Conservation (phyloP, 2,329 filamentous ascomycete genomes). For the Mycocentrospora acerina region DNA sequence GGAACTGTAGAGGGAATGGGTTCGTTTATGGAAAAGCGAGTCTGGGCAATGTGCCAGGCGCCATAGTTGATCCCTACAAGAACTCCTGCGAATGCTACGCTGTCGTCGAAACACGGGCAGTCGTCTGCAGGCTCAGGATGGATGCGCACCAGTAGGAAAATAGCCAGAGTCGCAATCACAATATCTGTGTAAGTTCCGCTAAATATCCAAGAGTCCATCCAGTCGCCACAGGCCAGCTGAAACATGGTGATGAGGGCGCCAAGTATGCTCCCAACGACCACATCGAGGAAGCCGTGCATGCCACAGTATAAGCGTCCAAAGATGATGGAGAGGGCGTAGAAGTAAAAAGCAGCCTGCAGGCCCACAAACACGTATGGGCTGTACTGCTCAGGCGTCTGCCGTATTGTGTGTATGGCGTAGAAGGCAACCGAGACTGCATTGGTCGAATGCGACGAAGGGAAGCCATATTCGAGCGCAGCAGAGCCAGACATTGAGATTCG, state of each 20-base stretch:
- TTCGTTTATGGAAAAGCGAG: conserved; percentile 53
- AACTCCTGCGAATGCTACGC: conserved; percentile 88
- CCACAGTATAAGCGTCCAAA: conserved; percentile 93
- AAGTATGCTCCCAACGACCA: conserved; percentile 75
- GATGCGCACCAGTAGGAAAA: conserved; percentile 78
- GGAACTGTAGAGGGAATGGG: conserved; percentile 62
- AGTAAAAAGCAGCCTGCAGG: conserved; percentile 72
- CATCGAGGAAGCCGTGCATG: conserved; percentile 97
- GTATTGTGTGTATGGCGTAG: conserved; percentile 74
- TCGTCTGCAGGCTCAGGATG: conserved; percentile 96
- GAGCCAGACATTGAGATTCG: conserved; percentile 98
- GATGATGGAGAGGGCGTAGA: conserved; percentile 86
- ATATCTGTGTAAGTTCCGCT: conserved; percentile 60
- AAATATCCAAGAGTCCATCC: conserved; percentile 70
- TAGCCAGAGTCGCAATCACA: conserved; percentile 62
- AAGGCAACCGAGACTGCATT: conserved; percentile 94
- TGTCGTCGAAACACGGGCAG: conserved; percentile 96
- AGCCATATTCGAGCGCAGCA: conserved; percentile 92
- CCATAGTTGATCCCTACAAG: conserved; percentile 81
- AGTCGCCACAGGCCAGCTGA: conserved; percentile 57
- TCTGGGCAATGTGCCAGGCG: conserved; percentile 76
- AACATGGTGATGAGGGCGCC: conserved; percentile 65
- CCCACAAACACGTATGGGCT: conserved; percentile 59
- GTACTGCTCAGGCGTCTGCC: conserved; percentile 64
- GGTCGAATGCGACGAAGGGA: conserved; percentile 94